Percentiles rank a stretch among this genome's conserved stretches.
phyloP scores from a whole-genome alignment of 164 flowering plant genomes.

The Aristolochia fimbriata region DNA sequence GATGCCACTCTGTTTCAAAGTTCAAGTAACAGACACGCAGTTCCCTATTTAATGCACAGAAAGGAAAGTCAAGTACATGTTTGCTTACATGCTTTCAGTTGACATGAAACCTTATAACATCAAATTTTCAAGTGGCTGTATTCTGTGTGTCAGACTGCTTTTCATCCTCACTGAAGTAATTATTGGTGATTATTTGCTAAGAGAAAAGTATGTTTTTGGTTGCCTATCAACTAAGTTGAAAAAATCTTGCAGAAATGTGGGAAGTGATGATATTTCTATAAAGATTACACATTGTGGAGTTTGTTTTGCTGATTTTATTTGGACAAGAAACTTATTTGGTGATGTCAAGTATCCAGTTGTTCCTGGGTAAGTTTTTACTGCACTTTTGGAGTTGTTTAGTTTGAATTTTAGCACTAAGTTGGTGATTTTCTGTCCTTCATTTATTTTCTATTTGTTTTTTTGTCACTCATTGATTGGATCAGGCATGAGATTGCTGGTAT shows the following conservation, averaged over 20 bases:
- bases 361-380: slow-evolving; percentile 45
- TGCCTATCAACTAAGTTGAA: slow-evolving; percentile 6
- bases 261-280: slow-evolving; percentile 49
- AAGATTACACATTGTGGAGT: slow-evolving; percentile 74
- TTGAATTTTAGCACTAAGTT: background rate
- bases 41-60: too few relatives aligned
- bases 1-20: too few relatives aligned
- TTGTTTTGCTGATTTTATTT: slow-evolving; percentile 63
- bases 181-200: background rate
- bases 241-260: slow-evolving; percentile 30
- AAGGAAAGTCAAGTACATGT: too few relatives aligned
- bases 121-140: too few relatives aligned
- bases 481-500: slow-evolving; percentile 89
- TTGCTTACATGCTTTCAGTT: too few relatives aligned
- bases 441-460: background rate
- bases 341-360: slow-evolving; percentile 61
- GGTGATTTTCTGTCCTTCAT: background rate
- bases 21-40: too few relatives aligned
- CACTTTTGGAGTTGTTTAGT: too few relatives aligned
- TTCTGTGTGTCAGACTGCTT: background rate
- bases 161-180: too few relatives aligned
- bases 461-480: background rate
- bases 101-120: too few relatives aligned
- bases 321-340: slow-evolving; percentile 39
- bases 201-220: background rate